Base-by-base conservation (phyloP, 2,329 filamentous ascomycete species). In the Fusarium sp. region DNA sequence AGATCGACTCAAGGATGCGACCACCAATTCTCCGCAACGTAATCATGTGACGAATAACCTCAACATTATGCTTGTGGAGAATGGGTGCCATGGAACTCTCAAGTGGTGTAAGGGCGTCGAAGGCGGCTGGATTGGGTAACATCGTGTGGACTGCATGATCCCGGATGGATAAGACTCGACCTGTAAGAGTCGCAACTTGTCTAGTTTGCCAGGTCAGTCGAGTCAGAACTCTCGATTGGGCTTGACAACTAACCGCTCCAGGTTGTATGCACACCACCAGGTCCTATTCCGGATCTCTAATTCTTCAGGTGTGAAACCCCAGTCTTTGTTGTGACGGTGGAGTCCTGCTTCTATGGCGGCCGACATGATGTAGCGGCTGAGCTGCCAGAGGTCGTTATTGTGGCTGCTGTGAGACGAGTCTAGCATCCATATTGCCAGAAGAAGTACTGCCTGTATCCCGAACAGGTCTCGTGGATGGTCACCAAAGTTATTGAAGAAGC, bases 241-340 rank as follows among this genome's bases (percentile, higher is more conserved):
- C 4, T 1, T 15, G 31, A 15, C n/a, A 13, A 41, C 54, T 36
- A 14, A 62, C 62, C 58, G 20, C 9, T 65, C 58, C 5, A 65
- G 25, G 3, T 55, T 65, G 8, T 63, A 63, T 10, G 46, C 47
- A 11, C 62, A 63, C 62, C 58, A 65, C 59, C 59, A 65, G 9
- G 58, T 55, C 13, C 58, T 6, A 18, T 63, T 65, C 15, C 59
- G 41, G 12, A 54, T 20, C 7, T 65, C 62, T 4, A 55, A 2
- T 13, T 65, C 58, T 15, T 64, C 41, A 18, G 35, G 6, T 2
- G 62, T 56, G 6, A 65, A 65, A 0, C 62, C 62, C 62, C 59
- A 65, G 5, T 63, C 35, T 0, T 36, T 65, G 8, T 65, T 65
- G 18, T 65, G 47, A 2, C 62, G 29, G 25, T 65, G 58, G 1